Evolutionary conservation across 148 eudicot genomes (phyloP).

Genomic region (Heliosperma pusillum): DNA sequence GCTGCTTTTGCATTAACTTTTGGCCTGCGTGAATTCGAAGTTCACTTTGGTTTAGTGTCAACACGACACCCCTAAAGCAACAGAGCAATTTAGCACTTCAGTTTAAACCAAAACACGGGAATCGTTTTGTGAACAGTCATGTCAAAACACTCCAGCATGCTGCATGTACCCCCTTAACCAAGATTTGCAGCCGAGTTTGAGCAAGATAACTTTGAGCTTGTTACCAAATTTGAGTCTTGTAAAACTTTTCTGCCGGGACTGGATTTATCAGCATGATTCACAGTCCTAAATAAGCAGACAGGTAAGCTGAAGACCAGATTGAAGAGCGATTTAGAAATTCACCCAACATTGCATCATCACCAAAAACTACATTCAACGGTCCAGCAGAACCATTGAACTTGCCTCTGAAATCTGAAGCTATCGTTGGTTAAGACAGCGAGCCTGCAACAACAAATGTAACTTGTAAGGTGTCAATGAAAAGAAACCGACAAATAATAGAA

Average conservation of each 20-base stretch:
- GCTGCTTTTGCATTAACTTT: too few species aligned
- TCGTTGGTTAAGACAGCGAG: background rate
- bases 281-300: background rate
- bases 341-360: too few species aligned
- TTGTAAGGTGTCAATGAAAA: background rate
- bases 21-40: background rate
- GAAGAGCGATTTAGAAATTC: too few species aligned
- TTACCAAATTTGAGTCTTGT: too few species aligned
- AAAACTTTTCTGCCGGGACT: too few species aligned
- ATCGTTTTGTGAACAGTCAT: too few species aligned
- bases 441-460: background rate
- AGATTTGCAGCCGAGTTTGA: too few species aligned
- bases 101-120: background rate
- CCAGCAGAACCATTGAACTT: background rate
- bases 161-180: too few species aligned
- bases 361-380: too few species aligned
- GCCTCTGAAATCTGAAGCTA: background rate
- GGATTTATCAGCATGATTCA: background rate
- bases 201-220: too few species aligned
- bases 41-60: background rate
- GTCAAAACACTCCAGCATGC: too few species aligned
- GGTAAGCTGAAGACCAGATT: background rate
- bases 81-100: background rate
- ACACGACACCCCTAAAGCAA: background rate
- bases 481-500: background rate